Conservation (phyloP, 257 asterid genomes). For the Marsdenia floribunda region DNA sequence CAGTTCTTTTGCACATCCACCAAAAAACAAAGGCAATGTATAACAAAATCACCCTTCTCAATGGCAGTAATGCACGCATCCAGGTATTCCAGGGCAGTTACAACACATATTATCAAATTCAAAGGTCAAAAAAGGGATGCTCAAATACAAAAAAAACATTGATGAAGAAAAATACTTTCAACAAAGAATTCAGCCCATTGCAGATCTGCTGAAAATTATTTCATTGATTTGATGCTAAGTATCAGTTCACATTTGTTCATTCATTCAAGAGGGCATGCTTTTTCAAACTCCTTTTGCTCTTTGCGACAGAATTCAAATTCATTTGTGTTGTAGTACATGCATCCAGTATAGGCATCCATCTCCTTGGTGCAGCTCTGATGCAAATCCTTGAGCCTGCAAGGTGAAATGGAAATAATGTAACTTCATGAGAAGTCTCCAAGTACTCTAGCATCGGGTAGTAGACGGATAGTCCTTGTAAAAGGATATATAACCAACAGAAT, state of each 20-base stretch:
- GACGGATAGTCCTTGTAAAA: too few species aligned
- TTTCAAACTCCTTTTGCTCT: conserved; percentile 85
- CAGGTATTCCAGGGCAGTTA: not conserved
- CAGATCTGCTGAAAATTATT: conserved; percentile 18
- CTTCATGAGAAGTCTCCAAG: not conserved
- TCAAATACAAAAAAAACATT: not conserved
- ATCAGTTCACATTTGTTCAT: not conserved
- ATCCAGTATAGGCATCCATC: conserved; percentile 84
- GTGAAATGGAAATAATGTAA: not conserved
- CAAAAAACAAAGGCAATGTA: not conserved
- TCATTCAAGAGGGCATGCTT: conserved; percentile 57
- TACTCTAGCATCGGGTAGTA: not conserved
- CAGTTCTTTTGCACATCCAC: not conserved
- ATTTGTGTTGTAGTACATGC: conserved; percentile 90
- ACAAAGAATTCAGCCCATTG: conserved; percentile 2
- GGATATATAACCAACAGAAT: not conserved
- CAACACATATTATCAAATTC: not conserved
- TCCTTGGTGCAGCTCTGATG: conserved; percentile 88
- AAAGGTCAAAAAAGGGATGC: not conserved
- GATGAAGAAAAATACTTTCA: not conserved
- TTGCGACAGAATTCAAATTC: conserved; percentile 90
- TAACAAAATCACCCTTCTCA: not conserved
- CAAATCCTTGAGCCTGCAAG: conserved; percentile 71
- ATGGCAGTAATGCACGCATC: not conserved
- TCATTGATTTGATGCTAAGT: not conserved